phyloP scores from a whole-genome alignment of 305 asterid genomes.

The Solanum hybrid region DNA sequence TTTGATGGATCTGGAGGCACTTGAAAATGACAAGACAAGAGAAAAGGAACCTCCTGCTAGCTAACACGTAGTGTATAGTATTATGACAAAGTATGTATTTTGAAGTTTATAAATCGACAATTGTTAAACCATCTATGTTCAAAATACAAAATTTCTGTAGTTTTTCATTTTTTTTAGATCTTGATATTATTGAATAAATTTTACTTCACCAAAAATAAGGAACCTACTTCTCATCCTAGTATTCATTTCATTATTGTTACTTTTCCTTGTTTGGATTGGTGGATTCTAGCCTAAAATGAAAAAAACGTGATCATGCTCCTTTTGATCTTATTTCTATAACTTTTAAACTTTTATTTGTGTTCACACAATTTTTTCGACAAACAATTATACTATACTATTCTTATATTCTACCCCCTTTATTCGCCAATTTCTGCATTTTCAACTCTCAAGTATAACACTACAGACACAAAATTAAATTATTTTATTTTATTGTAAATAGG shows the following conservation, averaged over 20 bases:
- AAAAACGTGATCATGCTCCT: not conserved
- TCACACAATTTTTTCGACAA: not conserved
- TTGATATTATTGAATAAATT: not conserved
- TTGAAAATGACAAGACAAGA: not conserved
- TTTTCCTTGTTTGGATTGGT: not conserved
- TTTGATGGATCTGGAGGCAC: slow-evolving; percentile 22
- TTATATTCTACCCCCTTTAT: not conserved
- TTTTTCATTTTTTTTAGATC: not conserved
- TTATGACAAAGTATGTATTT: not conserved
- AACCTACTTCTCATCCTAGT: not conserved
- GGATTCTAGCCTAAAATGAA: not conserved
- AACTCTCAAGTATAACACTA: not conserved
- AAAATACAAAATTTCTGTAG: too few relatives aligned
- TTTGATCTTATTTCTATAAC: not conserved
- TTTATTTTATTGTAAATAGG: not conserved
- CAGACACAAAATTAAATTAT: not conserved
- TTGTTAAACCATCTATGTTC: not conserved
- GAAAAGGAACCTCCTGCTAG: not conserved
- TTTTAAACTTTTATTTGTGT: not conserved
- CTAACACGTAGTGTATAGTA: not conserved
- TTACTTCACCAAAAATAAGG: not conserved
- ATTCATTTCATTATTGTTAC: not conserved
- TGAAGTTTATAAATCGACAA: not conserved
- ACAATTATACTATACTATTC: too few relatives aligned
- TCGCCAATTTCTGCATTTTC: not conserved